Conservation (phyloP, 1,284 basidiomycete species). For the Takashimella tepidaria region DNA sequence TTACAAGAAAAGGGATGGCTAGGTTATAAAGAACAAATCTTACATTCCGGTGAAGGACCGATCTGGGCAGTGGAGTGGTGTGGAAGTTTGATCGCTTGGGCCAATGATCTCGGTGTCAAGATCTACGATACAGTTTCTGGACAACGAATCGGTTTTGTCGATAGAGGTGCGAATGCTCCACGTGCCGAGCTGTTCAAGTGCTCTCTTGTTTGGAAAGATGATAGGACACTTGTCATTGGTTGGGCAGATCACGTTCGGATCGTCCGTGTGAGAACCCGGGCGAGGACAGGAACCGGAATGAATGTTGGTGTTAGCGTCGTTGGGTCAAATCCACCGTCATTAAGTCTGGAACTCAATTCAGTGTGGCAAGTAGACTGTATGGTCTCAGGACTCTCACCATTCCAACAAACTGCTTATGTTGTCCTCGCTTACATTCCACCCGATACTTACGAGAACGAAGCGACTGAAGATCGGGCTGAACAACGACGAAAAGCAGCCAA, state of each 20-base stretch:
- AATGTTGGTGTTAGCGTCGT: not conserved
- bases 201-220: slow-evolving; percentile 85
- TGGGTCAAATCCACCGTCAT: slow-evolving; percentile 20
- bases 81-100: slow-evolving; percentile 87
- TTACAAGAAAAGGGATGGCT: slow-evolving; percentile 95
- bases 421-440: slow-evolving; percentile 66
- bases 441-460: slow-evolving; percentile 55
- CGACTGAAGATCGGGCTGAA: slow-evolving; percentile 61
- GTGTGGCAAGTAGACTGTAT: slow-evolving; percentile 94
- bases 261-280: slow-evolving; percentile 60
- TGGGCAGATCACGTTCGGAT: slow-evolving; percentile 97
- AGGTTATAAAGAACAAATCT: slow-evolving; percentile 81
- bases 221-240: slow-evolving; percentile 79
- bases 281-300: slow-evolving; percentile 7
- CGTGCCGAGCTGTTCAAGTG: slow-evolving; percentile 92
- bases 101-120: slow-evolving; percentile 89
- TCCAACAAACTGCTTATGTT: slow-evolving; percentile 63
- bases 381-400: slow-evolving; percentile 84
- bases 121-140: slow-evolving; percentile 81
- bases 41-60: slow-evolving; percentile 87
- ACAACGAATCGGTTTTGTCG: slow-evolving; percentile 79
- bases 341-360: slow-evolving; percentile 74
- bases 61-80: slow-evolving; percentile 90
- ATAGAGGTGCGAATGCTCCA: slow-evolving; percentile 72
- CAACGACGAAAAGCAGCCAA: slow-evolving; percentile 77